Base-by-base conservation (phyloP, 1,284 basidiomycete genomes). In the Peniophora sp. region DNA sequence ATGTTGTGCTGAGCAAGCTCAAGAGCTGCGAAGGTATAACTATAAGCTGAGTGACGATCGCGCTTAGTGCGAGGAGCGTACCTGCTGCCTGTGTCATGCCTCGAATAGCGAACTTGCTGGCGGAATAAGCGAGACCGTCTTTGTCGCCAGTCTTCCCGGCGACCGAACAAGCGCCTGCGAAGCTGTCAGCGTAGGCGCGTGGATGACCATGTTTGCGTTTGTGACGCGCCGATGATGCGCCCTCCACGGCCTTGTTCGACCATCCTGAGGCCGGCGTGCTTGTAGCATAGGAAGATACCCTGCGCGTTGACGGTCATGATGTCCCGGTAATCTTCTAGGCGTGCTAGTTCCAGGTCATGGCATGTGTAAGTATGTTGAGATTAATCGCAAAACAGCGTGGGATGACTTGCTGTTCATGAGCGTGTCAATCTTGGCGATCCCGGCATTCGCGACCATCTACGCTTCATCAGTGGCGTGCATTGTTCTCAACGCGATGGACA, bases 91-190 rank as follows among this genome's bases (percentile, higher is more conserved):
- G 70, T 0, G 70, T 72, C 50, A 73, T 61, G 2, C 68, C 67
- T 18, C 69, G 58, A 12, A 72, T 68, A 5, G 70, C 74, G 54
- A 72, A 72, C 59, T 75, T 74, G 24, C 69, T 69, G 23, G 64
- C 60, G 47, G 57, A 64, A 54, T 69, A 71, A 9, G 67, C 64
- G 1, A 58, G n/a, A 5, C 15, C 37, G 37, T 41, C 37, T n/a
- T n/a, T n/a, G 5, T 41, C n/a, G 24, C 48, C 48, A 52, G 64
- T 64, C 55, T 61, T 62, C 52, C 48, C 32, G 37, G 15, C n/a
- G 20, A 23, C n/a, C 22, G 47, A 51, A 24, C 20, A 42, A 15
- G 39, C 34, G 50, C 36, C 42, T 45, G 35, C 22, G 3, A 9
- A 24, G 24, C 14, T 49, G 39, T 3, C 63, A 8, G n/a, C n/a